Base-by-base conservation (phyloP, 2,329 filamentous ascomycete genomes). In the Penicillium sp. region DNA sequence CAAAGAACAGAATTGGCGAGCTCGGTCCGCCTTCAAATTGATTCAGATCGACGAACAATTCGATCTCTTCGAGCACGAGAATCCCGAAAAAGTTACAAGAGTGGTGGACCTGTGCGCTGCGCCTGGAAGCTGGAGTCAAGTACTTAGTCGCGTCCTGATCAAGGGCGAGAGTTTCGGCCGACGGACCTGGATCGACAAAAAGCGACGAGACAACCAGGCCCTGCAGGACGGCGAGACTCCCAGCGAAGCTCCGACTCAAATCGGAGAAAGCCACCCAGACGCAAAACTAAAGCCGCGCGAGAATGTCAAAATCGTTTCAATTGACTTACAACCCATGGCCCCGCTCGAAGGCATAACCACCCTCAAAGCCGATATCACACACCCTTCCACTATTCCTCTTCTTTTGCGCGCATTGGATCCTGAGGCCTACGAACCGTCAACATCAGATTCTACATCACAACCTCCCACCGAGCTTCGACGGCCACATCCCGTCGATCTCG, bases 1-100 rank as follows among this genome's bases (percentile, higher is more conserved):
- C 16, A 99, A 99, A 76, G 94, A 99, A 74, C 94, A 99, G 79
- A 95, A 95, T 59, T 99, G 94, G 93, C 89, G 94, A 33, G 94
- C 94, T 26, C 84, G 94, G 52, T 96, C 91, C 61, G 94, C 94
- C 8, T 99, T 96, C 79, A 99, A 99, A 75, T 84, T 99, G 23
- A 85, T 99, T 12, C 94, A 99, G 73, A 85, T 99, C 23, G 92
- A 99, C 71, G 91, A 83, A 85, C 90, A 96, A 76, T 99, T 97
- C 75, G 89, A 96, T 66, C 83, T 99, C 10, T 96, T 99, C 72
- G 83, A 76, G n/a, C 74, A 76, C 58, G 71, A 74, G 53, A 72
- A 76, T 48, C 75, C 75, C 7, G 72, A 89, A 62, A 85, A 87
- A 65, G 93, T 97, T 44, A 93, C 90, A 2, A 84, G 94, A 33